phyloP scores from a whole-genome alignment of 495 filamentous ascomycete genomes.

The Pseudoneurospora amorphoporcata region DNA sequence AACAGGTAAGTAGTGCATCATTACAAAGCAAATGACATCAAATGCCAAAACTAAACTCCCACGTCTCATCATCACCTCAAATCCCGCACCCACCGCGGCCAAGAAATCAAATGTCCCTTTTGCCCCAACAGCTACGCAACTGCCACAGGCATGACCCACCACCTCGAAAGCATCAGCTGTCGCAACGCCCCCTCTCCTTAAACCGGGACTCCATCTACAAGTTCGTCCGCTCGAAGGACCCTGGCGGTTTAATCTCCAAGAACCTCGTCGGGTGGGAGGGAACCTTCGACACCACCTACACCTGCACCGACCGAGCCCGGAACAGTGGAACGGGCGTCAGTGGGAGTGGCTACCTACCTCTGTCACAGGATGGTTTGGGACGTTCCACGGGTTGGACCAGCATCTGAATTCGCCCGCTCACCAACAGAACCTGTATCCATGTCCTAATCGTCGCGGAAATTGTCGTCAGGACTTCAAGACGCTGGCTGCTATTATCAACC shows the following conservation, averaged over 20 bases:
- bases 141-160: constrained; percentile 23
- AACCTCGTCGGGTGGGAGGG: constrained; percentile 22
- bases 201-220: constrained; percentile 23
- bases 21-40: too few species aligned
- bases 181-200: constrained; percentile 4
- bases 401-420: constrained; percentile 30
- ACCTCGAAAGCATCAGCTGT: constrained; percentile 21
- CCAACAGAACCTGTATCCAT: constrained; percentile 43
- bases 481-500: constrained; percentile 41
- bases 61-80: too few species aligned
- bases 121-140: constrained; percentile 16
- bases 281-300: constrained; percentile 3
- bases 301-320: constrained; percentile 6
- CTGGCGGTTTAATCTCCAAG: constrained; percentile 22
- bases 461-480: constrained; percentile 39
- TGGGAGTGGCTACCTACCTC: constrained; percentile 27
- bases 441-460: constrained; percentile 33
- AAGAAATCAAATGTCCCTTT: constrained; percentile 20
- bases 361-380: constrained; percentile 17
- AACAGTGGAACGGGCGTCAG: constrained; percentile 18
- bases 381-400: constrained; percentile 10
- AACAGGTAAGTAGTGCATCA: too few species aligned
- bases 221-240: constrained; percentile 21
- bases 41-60: too few species aligned
- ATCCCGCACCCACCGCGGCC: constrained; percentile 18